phyloP scores from a whole-genome alignment of 495 filamentous ascomycete genomes.

The Cercophora scortea region DNA sequence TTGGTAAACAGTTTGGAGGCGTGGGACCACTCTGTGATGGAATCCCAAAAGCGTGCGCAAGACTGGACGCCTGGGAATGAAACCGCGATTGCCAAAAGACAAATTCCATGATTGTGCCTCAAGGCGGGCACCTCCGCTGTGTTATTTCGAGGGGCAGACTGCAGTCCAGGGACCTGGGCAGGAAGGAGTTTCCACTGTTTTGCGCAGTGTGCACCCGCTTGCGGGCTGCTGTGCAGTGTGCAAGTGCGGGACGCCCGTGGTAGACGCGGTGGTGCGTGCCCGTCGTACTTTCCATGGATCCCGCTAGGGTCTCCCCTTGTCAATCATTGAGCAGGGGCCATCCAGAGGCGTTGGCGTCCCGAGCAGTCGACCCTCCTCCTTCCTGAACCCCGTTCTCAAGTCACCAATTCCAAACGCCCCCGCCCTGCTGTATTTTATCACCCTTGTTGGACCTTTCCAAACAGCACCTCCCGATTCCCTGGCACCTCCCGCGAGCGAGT shows the following conservation, averaged over 20 bases:
- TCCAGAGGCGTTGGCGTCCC: slow-evolving; percentile 8
- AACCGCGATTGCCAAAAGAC: no score
- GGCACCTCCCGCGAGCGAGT: neutral
- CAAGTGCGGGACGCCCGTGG: neutral
- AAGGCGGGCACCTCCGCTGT: no score
- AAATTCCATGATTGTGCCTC: no score
- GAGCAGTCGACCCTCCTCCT: neutral
- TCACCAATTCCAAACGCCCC: slow-evolving; percentile 7
- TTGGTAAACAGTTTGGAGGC: no score
- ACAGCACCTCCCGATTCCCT: slow-evolving; percentile 1
- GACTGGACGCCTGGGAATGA: no score
- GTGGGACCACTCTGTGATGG: no score
- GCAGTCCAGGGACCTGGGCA: no score
- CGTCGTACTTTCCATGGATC: neutral
- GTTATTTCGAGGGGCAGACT: no score
- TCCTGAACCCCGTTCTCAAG: neutral
- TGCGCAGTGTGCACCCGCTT: neutral
- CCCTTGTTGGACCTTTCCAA: neutral
- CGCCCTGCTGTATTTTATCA: slow-evolving; percentile 4
- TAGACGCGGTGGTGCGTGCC: neutral
- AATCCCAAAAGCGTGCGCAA: no score
- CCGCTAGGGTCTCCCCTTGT: neutral
- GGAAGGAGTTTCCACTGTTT: no score
- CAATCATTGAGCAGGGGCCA: slow-evolving; percentile 3
- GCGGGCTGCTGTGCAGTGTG: neutral